Conservation (phyloP, 805 yeast genomes). For the Wickerhamomyces silvicola region DNA sequence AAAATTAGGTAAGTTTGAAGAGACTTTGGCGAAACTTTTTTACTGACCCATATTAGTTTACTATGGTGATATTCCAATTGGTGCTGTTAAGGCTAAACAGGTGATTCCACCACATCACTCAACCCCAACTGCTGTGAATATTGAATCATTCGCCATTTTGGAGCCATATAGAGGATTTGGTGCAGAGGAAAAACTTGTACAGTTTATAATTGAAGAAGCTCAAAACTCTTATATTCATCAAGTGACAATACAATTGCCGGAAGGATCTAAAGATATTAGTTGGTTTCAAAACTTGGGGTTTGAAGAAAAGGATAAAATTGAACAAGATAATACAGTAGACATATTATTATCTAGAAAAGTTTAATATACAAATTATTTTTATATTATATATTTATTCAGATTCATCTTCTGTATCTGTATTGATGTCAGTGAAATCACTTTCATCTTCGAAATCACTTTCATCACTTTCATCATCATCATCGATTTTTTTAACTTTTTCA, state of each 20-base stretch:
- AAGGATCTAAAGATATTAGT: conserved; percentile 30
- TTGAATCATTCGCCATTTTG: conserved; percentile 64
- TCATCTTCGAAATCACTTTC: conserved; percentile 38
- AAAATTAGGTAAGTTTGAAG: conserved; percentile 32
- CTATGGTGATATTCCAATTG: conserved; percentile 76
- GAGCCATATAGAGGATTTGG: conserved; percentile 55
- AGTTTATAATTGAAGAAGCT: conserved; percentile 51
- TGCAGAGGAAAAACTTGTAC: conserved; percentile 53
- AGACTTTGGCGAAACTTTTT: conserved; percentile 1
- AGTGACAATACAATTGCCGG: conserved; percentile 48
- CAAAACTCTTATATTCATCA: conserved; percentile 46
- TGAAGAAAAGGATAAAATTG: conserved; percentile 26
- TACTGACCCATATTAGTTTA: conserved; percentile 34
- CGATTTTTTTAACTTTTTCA: conserved; percentile 40
- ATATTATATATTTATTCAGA: conserved; percentile 29
- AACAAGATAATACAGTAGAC: too few species aligned
- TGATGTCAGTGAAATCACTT: conserved; percentile 42
- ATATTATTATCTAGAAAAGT: too few species aligned
- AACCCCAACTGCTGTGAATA: conserved; percentile 50
- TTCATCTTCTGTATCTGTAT: conserved; percentile 62
- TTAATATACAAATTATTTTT: too few species aligned
- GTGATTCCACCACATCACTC: conserved; percentile 38
- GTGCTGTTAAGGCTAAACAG: conserved; percentile 56
- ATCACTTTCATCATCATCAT: conserved; percentile 34
- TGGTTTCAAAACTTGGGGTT: conserved; percentile 54